Conservation (phyloP, 2,329 filamentous ascomycete genomes). For the Blastomyces parvus region DNA sequence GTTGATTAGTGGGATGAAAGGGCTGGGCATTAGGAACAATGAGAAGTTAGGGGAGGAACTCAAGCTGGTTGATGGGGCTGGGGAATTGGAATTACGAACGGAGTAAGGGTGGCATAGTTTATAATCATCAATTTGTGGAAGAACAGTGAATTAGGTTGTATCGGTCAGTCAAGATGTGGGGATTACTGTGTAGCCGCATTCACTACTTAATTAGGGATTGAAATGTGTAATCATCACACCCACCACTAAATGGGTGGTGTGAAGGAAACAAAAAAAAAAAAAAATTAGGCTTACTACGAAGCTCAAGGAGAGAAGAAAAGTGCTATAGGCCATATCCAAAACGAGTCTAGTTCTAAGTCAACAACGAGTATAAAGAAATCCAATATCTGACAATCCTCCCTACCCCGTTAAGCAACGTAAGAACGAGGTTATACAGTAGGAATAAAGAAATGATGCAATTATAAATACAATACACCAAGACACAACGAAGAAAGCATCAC, state of each 20-base stretch:
- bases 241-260: neutral
- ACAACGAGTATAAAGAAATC: neutral
- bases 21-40: neutral
- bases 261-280: neutral
- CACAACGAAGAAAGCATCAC: slow-evolving; percentile 40
- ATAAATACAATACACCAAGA: neutral
- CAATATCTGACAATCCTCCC: neutral
- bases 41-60: neutral
- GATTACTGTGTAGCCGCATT: neutral
- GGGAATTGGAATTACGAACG: neutral
- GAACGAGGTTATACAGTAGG: neutral
- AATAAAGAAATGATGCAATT: neutral
- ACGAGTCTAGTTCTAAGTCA: neutral
- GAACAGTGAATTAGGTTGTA: neutral
- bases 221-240: neutral
- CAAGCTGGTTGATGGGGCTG: neutral
- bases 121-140: neutral
- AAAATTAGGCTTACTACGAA: neutral
- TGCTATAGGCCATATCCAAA: neutral
- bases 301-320: neutral
- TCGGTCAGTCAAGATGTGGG: neutral
- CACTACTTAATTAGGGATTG: neutral
- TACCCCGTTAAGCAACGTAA: neutral
- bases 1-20: neutral
- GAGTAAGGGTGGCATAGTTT: neutral